Evolutionary conservation across 2,329 filamentous ascomycete species (phyloP).

Genomic region (Alternaria atra): DNA sequence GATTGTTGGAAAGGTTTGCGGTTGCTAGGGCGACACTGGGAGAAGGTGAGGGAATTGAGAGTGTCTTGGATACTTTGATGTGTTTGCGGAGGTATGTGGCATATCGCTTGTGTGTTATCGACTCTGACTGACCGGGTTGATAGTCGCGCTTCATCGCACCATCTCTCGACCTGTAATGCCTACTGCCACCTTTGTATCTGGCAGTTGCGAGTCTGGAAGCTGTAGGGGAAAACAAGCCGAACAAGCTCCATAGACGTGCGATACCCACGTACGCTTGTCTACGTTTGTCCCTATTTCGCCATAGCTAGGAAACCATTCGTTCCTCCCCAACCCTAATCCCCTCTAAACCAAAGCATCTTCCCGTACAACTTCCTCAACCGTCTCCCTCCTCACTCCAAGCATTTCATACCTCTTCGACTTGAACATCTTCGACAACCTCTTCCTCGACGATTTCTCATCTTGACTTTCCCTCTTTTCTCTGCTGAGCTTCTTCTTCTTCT

Average conservation of each 20-base stretch:
- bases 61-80: not conserved
- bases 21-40: no score
- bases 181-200: not conserved
- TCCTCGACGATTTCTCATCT: not conserved
- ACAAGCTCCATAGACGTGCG: no score
- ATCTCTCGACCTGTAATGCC: not conserved
- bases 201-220: no score
- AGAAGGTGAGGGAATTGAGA: not conserved
- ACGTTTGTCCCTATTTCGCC: not conserved
- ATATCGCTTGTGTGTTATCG: not conserved
- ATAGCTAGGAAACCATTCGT: not conserved
- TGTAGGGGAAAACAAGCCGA: not conserved
- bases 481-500: not conserved
- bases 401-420: not conserved
- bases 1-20: not conserved
- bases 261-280: no score
- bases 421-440: not conserved
- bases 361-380: not conserved
- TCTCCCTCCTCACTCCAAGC: conserved; percentile 2
- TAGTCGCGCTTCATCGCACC: not conserved
- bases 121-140: not conserved
- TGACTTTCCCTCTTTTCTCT: not conserved
- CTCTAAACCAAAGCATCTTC: not conserved
- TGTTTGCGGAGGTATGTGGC: not conserved
- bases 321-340: not conserved